phyloP scores from a whole-genome alignment of 768 basidiomycete genomes.

The Mycena floridula region DNA sequence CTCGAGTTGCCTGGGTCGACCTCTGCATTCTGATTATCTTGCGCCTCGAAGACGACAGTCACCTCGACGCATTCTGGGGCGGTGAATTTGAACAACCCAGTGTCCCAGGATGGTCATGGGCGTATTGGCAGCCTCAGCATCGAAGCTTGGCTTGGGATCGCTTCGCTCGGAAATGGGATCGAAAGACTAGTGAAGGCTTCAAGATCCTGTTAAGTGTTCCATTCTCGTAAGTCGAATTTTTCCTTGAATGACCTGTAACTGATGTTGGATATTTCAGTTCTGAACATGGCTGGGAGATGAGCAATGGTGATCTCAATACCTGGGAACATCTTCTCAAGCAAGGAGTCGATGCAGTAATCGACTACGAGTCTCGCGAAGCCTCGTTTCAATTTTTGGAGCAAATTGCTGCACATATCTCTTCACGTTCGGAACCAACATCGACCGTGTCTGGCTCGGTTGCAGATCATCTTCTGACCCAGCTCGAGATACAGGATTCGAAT shows the following conservation, averaged over 20 bases:
- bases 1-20: constrained; percentile 51
- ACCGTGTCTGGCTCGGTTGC: constrained; percentile 46
- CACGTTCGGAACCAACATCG: constrained; percentile 30
- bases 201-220: constrained; percentile 53
- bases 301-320: constrained; percentile 41
- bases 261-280: constrained; percentile 20
- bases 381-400: constrained; percentile 52
- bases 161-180: constrained; percentile 57
- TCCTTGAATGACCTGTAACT: constrained; percentile 2
- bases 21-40: constrained; percentile 52
- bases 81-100: constrained; percentile 16
- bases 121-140: constrained; percentile 34
- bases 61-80: constrained; percentile 50
- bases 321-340: constrained; percentile 58
- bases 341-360: constrained; percentile 49
- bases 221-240: constrained; percentile 52
- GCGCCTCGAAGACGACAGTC: constrained; percentile 32
- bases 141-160: constrained; percentile 51
- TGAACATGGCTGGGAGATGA: constrained; percentile 44
- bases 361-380: constrained; percentile 49
- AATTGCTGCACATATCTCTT: constrained; percentile 42
- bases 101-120: constrained; percentile 22
- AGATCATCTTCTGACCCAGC: constrained; percentile 53
- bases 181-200: too few relatives aligned
- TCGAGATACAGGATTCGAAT: constrained; percentile 38